Conservation (phyloP, 805 yeast species). For the Myxozyma neotropica region DNA sequence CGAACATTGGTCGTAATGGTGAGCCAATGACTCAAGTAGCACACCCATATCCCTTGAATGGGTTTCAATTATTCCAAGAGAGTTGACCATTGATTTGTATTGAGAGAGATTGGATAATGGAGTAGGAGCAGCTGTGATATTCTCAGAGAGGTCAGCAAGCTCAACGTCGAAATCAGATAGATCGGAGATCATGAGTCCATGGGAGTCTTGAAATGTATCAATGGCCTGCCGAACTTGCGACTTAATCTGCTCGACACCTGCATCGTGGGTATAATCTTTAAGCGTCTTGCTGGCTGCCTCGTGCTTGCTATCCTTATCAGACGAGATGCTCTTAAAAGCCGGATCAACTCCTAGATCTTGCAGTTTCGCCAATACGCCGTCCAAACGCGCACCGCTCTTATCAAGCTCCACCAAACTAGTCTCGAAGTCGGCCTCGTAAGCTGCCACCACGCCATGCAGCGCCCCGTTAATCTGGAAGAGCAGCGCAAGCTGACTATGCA, state of each 20-base stretch:
- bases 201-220: slow-evolving; percentile 40
- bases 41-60: slow-evolving; percentile 70
- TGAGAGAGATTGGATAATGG: not conserved
- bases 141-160: slow-evolving; percentile 40
- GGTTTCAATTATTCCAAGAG: slow-evolving; percentile 37
- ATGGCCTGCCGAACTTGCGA: slow-evolving; percentile 41
- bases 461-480: slow-evolving; percentile 42
- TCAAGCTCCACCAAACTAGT: slow-evolving; percentile 42
- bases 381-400: slow-evolving; percentile 42
- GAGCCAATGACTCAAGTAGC: slow-evolving; percentile 68
- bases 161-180: slow-evolving; percentile 41
- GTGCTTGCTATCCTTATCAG: slow-evolving; percentile 12
- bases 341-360: slow-evolving; percentile 46
- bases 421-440: slow-evolving; percentile 38
- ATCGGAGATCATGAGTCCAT: slow-evolving; percentile 28
- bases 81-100: slow-evolving; percentile 3
- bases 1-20: slow-evolving; percentile 79
- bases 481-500: slow-evolving; percentile 52
- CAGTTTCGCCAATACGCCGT: slow-evolving; percentile 42
- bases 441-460: slow-evolving; percentile 30
- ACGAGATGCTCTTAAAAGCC: slow-evolving; percentile 35
- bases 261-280: slow-evolving; percentile 54
- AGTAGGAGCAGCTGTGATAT: slow-evolving; percentile 24
- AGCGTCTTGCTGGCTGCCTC: slow-evolving; percentile 37
- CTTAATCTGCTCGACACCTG: slow-evolving; percentile 43